phyloP scores from a whole-genome alignment of 2,329 filamentous ascomycete genomes.

The Penicillium sp. region DNA sequence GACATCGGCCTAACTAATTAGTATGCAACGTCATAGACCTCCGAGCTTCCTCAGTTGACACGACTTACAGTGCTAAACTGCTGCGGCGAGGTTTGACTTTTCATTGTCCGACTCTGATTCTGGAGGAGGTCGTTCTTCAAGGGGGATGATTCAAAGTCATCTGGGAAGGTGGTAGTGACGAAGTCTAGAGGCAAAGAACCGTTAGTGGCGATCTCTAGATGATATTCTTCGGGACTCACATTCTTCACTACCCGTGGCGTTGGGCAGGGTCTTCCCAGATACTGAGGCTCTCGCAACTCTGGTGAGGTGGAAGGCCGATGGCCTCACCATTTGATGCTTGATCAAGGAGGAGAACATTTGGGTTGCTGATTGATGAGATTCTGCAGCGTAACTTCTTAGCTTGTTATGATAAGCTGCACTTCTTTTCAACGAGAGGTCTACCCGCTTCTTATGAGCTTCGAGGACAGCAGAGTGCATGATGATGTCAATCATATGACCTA shows the following conservation, averaged over 20 bases:
- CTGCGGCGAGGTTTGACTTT: neutral
- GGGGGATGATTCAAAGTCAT: conserved; percentile 15
- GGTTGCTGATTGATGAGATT: neutral
- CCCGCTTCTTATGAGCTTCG: neutral
- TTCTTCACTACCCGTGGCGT: conserved; percentile 9
- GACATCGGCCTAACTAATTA: conserved; percentile 10
- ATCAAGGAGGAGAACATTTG: conserved; percentile 15
- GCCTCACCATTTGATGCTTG: conserved; percentile 10
- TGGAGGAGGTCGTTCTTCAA: conserved; percentile 9
- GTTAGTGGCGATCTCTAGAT: neutral
- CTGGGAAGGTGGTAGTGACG: conserved; percentile 15
- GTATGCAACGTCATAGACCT: neutral
- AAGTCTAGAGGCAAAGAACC: conserved; percentile 3
- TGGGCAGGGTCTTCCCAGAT: conserved; percentile 7
- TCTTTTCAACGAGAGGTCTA: too few species aligned
- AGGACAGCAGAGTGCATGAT: conserved; percentile 5
- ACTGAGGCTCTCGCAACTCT: conserved; percentile 11
- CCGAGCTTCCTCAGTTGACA: neutral
- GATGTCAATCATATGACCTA: conserved; percentile 18
- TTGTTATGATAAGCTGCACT: neutral
- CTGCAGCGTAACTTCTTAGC: neutral
- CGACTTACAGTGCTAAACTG: neutral
- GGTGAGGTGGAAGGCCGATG: conserved; percentile 7
- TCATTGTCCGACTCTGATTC: neutral
- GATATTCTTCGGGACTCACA: conserved; percentile 2